Conservation (phyloP, 441 rosid species). For the Mallotus japonicus region DNA sequence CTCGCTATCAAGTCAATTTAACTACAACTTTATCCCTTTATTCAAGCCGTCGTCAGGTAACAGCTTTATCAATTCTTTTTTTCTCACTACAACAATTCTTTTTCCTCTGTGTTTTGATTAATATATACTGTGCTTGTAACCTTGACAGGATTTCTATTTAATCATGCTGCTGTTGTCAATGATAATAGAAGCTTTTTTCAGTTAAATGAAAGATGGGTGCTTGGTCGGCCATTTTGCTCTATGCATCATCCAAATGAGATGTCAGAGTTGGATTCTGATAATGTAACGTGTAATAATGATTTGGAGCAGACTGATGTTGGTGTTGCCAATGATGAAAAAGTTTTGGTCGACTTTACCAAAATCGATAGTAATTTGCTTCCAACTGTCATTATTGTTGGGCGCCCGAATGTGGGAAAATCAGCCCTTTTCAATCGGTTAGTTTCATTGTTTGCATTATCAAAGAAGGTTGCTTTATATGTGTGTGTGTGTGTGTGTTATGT, state of each 20-base stretch:
- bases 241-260: constrained; percentile 20
- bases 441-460: constrained; percentile 4
- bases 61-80: not conserved
- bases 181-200: constrained; percentile 5
- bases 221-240: constrained; percentile 31
- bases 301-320: not conserved
- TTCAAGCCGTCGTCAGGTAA: constrained; percentile 14
- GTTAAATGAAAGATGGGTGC: constrained; percentile 23
- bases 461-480: not conserved
- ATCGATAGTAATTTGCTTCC: constrained; percentile 62
- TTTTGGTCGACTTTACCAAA: constrained; percentile 63
- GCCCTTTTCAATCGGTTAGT: constrained; percentile 86
- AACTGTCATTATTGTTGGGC: constrained; percentile 76
- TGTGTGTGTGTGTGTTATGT: not conserved
- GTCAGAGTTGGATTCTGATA: constrained; percentile 20
- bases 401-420: constrained; percentile 94
- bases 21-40: not conserved
- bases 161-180: not conserved
- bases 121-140: not conserved
- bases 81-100: not conserved
- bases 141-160: constrained; percentile 30
- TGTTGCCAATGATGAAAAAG: constrained; percentile 27
- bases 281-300: not conserved
- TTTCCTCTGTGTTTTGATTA: not conserved
- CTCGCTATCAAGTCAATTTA: constrained; percentile 2